A percentile compares a stretch with the other conserved stretches of the same genome.
phyloP scores from a whole-genome alignment of 192 early-diverging fungal genomes.

The Geosiphon pyriformis region DNA sequence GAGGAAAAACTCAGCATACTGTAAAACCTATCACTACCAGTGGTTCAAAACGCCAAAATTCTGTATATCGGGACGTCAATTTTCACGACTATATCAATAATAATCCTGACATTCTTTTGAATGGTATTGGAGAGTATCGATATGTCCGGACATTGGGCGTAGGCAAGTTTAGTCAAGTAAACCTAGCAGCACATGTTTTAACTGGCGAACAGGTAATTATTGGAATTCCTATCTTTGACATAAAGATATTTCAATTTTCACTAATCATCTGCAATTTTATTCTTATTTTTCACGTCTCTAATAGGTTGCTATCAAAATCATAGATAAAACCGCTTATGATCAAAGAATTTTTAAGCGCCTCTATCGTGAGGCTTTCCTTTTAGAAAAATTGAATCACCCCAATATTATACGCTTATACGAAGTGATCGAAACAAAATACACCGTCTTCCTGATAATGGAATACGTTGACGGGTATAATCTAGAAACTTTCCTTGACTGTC shows the following conservation, averaged over 20 bases:
- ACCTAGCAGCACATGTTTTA: background rate
- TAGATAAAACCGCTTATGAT: constrained; percentile 49
- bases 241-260: no score
- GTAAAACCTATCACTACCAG: background rate
- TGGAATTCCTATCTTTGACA: background rate
- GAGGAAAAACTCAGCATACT: background rate
- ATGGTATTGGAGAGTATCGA: background rate
- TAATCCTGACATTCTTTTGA: background rate
- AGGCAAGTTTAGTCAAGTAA: background rate
- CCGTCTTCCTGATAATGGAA: constrained; percentile 83
- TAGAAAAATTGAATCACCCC: constrained; percentile 84
- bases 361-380: constrained; percentile 70
- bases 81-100: background rate
- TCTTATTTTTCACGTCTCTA: background rate
- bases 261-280: no score
- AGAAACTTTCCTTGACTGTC: constrained; percentile 78
- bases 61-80: background rate
- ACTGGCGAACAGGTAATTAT: background rate
- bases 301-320: constrained; percentile 42
- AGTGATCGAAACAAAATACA: constrained; percentile 71
- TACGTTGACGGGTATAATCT: constrained; percentile 70
- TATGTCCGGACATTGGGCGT: background rate
- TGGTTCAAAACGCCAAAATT: background rate
- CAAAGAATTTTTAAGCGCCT: constrained; percentile 56
- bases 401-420: constrained; percentile 87